Evolutionary conservation across 2,329 filamentous ascomycete genomes (phyloP).

Genomic region (Metarhizium sp.): DNA sequence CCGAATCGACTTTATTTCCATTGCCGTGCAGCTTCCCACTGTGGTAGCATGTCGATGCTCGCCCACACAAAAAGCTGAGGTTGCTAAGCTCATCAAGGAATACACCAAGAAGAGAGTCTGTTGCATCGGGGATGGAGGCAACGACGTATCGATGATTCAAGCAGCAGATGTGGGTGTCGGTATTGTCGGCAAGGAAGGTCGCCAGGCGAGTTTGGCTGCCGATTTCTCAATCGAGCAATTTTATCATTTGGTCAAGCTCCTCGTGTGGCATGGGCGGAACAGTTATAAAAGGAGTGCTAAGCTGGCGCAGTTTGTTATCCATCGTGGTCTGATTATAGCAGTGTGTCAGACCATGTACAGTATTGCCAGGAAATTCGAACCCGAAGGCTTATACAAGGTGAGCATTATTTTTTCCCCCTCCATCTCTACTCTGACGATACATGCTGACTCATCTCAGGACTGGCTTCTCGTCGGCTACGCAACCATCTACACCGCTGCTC

Average conservation of each 20-base stretch:
- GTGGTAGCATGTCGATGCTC: conserved; percentile 96
- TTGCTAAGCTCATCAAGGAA: conserved; percentile 81
- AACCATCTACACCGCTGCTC: conserved; percentile 87
- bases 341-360: conserved; percentile 98
- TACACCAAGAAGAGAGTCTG: conserved; percentile 92
- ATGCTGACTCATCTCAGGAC: conserved; percentile 41
- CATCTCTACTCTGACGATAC: neutral
- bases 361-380: conserved; percentile 85
- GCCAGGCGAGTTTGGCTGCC: conserved; percentile 87
- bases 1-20: conserved; percentile 73
- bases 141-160: conserved; percentile 99
- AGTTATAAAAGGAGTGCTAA: conserved; percentile 95
- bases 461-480: conserved; percentile 97
- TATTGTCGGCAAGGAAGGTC: conserved; percentile 95
- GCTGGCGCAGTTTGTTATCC: conserved; percentile 95
- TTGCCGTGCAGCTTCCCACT: conserved; percentile 78
- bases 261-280: conserved; percentile 98
- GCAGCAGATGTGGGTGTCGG: conserved; percentile 95
- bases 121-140: conserved; percentile 96
- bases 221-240: conserved; percentile 98
- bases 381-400: conserved; percentile 81
- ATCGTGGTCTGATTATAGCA: conserved; percentile 87
- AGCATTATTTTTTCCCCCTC: conserved; percentile 6
- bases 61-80: conserved; percentile 91
- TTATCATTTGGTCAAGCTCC: conserved; percentile 83